Conservation (phyloP, 2,329 filamentous ascomycete genomes). For the Botrytis fragariae region DNA sequence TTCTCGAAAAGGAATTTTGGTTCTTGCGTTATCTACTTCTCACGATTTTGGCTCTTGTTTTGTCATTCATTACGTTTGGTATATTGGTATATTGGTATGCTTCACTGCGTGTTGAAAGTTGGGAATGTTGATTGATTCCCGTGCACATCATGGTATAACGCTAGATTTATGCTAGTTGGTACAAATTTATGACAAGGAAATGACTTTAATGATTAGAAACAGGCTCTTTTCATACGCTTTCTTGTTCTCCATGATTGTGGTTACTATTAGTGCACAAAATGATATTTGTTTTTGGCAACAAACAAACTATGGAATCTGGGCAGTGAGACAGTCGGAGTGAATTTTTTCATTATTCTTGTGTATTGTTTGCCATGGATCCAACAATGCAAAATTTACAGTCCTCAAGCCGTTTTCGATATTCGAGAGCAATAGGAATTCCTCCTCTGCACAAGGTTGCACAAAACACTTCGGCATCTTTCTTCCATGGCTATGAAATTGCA, state of each 20-base stretch:
- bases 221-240: background rate
- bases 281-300: background rate
- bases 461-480: background rate
- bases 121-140: background rate
- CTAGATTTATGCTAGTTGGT: background rate
- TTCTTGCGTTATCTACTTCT: background rate
- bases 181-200: background rate
- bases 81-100: slow-evolving; percentile 6
- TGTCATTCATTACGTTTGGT: background rate
- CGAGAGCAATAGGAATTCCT: background rate
- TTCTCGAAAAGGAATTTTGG: background rate
- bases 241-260: background rate
- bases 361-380: background rate
- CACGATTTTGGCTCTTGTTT: background rate
- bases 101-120: background rate
- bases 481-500: background rate
- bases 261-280: background rate
- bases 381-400: background rate
- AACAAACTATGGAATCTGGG: background rate
- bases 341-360: background rate
- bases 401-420: background rate
- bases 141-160: background rate
- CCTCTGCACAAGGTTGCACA: background rate
- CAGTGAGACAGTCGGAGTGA: too few species aligned
- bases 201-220: background rate